Base-by-base conservation (phyloP, 2,329 filamentous ascomycete genomes). In the Penicillium sp. region DNA sequence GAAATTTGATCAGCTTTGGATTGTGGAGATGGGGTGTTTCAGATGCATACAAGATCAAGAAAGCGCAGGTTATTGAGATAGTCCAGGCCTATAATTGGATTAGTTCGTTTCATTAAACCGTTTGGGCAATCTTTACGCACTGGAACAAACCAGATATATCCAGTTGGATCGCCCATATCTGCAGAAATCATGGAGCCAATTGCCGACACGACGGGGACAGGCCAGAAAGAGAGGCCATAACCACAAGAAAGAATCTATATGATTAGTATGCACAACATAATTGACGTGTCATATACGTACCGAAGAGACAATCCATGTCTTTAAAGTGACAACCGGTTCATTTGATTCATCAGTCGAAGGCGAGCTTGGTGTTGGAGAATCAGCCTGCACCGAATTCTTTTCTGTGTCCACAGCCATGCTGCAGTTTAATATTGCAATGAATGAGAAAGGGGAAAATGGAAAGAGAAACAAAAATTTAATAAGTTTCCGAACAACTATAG, bases 1-100 rank as follows among this genome's bases (percentile, higher is more conserved):
- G 26, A 28, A 17, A 14, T 52, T 17, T 22, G 7, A 33, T 53
- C 5, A 53, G 50, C 3, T 31, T 50, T 40, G 22, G n/a, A 42
- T 33, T 35, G 12, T 17, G 14, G n/a, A 35, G 14, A 19, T n/a
- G 5, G 5, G 26, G 33, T 43, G 31, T 43, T 42, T 26, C 26
- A 38, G 48, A 43, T 25, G 43, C 61, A 52, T 56, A 61, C 72
- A 69, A 74, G 31, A 74, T 67, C 68, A 76, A 73, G 57, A 77
- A 77, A 2, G 68, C 70, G 58, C 76, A 73, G 2, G 74, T 77
- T 6, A 76, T 73, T 0, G 74, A 73, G 58, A 77, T 73, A 4
- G 73, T 75, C 63, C 62, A 66, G 8, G 62, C 62, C 63, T 65
- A 22, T 2, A 26, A n/a, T 45, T 16, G 30, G 16, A 47, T 55